Evolutionary conservation across 352 stramenopile genomes (phyloP), one percentile per base, ranked within the genome.

Genomic region (Pythium phragmiticola): DNA sequence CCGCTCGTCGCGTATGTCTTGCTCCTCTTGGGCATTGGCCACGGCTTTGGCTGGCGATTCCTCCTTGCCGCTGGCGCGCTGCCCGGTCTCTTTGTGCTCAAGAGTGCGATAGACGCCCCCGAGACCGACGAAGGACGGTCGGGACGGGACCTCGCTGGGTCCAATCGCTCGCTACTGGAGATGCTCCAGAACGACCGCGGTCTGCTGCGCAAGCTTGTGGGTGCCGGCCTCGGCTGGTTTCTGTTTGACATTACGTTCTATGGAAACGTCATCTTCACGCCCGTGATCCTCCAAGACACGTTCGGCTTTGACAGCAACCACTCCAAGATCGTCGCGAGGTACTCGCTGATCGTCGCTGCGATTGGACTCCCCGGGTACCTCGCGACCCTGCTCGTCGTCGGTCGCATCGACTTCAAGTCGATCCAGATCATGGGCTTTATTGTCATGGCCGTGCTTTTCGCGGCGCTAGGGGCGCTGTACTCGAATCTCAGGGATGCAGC

Each of bases 241-340:
- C 72, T 98, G 12, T 97, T 97, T 63, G 91, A 98, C 74, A 78
- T 98, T 34, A 84, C 84, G 8, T 97, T 96, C 50, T 97, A 97
- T 66, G 89, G 82, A 36, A 96, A 97, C 65, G 73, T 92, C 43
- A 82, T 97, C 60, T 97, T 97, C 68, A 92, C 84, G 42, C 83
- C 87, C 2, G 85, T 89, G 45, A 89, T 95, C 57, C 52, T 95
- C 9, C 68, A 89, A 57, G 82, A 89, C 62, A 83, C 81, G 8
- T 89, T 83, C 47, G 80, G 71, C 4, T 81, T 80, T 58, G 75
- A 83, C 47, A 82, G 78, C 30, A 76, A 75, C 46, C 78, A 87
- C 58, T 68, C 89, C 41, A 68, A 68, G 2, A 74, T 88, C 53
- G 76, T 90, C 11, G 74, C 82, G 19, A 73, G 76, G 2, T 89